phyloP scores from a whole-genome alignment of 2,329 filamentous ascomycete genomes.

The Pseudohalonectria lignicola region DNA sequence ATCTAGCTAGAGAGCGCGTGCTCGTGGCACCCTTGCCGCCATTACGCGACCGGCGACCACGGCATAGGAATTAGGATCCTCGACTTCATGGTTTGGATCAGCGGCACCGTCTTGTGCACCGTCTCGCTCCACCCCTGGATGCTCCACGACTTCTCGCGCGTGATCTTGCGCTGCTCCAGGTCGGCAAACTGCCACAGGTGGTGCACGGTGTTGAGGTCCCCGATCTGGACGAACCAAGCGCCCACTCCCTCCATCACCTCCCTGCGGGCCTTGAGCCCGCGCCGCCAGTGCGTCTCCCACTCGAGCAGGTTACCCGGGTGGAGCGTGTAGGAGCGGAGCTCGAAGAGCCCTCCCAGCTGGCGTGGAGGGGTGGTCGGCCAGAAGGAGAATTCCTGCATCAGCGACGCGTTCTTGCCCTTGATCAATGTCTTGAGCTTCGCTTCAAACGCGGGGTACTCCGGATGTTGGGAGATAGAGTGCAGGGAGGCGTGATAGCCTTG shows the following conservation, averaged over 20 bases:
- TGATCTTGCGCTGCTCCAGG: conserved; percentile 80
- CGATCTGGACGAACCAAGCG: conserved; percentile 98
- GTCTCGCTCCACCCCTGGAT: conserved; percentile 94
- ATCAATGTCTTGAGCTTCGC: conserved; percentile 77
- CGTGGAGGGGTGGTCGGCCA: conserved; percentile 94
- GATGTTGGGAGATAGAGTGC: conserved; percentile 71
- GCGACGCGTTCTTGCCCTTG: conserved; percentile 69
- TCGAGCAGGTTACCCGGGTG: conserved; percentile 93
- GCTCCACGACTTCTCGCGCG: conserved; percentile 90
- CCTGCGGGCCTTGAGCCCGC: conserved; percentile 77
- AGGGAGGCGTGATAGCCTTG: conserved; percentile 90
- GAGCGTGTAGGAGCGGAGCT: conserved; percentile 91
- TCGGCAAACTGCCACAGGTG: conserved; percentile 99
- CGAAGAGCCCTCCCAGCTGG: conserved; percentile 83
- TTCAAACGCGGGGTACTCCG: conserved; percentile 77
- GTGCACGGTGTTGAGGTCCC: conserved; percentile 93
- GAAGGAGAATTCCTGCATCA: conserved; percentile 99
- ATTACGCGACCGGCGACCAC: conserved; percentile 82
- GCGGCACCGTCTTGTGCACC: conserved; percentile 94
- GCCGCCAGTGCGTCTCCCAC: conserved; percentile 98
- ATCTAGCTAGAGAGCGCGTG: too few relatives aligned
- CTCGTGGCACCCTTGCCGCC: too few relatives aligned
- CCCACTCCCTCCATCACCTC: conserved; percentile 98
- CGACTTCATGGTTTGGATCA: conserved; percentile 96
- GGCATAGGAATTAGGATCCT: conserved; percentile 88